These are phyloP conservation scores for Chlorencoelia australis DNA, from an alignment of 2,329 filamentous ascomycete species.

Conservation along the genomic window DNA sequence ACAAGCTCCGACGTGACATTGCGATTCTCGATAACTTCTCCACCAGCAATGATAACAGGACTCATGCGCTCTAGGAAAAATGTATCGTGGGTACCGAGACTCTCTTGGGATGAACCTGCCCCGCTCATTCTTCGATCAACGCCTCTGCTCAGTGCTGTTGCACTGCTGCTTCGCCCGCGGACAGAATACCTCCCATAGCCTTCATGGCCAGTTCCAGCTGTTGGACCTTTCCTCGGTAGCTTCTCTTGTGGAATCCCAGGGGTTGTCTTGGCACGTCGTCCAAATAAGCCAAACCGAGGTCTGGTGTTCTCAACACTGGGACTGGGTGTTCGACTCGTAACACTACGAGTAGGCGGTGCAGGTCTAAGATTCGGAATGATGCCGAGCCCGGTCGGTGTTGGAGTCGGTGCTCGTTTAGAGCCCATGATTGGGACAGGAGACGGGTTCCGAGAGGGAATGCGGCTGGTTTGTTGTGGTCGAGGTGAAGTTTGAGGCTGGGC, in stretches of 20 bases:
- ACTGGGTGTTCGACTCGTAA: conserved; percentile 37
- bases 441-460: conserved; percentile 27
- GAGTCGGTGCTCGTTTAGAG: conserved; percentile 21
- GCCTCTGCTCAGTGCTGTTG: conserved; percentile 37
- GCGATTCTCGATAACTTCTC: conserved; percentile 51
- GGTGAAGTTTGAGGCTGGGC: conserved; percentile 25
- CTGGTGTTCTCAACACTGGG: conserved; percentile 47
- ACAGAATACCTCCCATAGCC: conserved; percentile 58
- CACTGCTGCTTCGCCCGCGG: conserved; percentile 54
- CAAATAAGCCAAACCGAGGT: conserved; percentile 68
- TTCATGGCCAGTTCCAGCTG: conserved; percentile 90
- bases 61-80: conserved; percentile 54
- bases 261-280: conserved; percentile 58
- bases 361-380: conserved; percentile 23
- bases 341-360: conserved; percentile 23
- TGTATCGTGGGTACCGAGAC: conserved; percentile 38
- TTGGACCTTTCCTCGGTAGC: conserved; percentile 61
- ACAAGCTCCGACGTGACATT: conserved; percentile 42
- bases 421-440: conserved; percentile 27
- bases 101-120: conserved; percentile 41
- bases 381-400: conserved; percentile 22
- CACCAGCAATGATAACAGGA: conserved; percentile 53
- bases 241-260: conserved; percentile 48
- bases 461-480: conserved; percentile 25
- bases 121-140: conserved; percentile 26